Evolutionary conservation across 164 flowering plant genomes (phyloP).

Genomic region (Tetrastigma voinierianum): DNA sequence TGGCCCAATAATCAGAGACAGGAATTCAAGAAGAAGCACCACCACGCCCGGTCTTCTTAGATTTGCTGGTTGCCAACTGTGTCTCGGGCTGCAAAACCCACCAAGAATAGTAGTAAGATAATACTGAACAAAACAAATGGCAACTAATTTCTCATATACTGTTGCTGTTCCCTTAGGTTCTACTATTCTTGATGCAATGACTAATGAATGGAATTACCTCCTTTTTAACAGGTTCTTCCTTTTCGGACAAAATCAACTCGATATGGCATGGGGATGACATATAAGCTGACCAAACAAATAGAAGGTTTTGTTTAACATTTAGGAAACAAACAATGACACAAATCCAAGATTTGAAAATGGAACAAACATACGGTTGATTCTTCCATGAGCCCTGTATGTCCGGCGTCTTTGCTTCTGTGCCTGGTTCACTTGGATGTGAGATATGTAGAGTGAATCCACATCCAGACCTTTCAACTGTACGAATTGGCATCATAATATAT

Average conservation of each 20-base stretch:
- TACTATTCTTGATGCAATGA: not conserved
- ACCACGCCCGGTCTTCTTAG: slow-evolving; percentile 49
- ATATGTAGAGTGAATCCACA: slow-evolving; percentile 68
- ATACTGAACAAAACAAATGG: too few relatives aligned
- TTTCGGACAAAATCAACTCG: slow-evolving; percentile 81
- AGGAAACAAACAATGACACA: not conserved
- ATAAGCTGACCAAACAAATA: slow-evolving; percentile 54
- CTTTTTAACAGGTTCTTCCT: slow-evolving; percentile 82
- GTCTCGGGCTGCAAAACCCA: slow-evolving; percentile 64
- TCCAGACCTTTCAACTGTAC: slow-evolving; percentile 82
- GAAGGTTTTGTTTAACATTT: not conserved
- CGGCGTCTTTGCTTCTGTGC: slow-evolving; percentile 88
- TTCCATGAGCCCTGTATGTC: slow-evolving; percentile 89
- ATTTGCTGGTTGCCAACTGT: slow-evolving; percentile 62
- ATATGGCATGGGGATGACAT: slow-evolving; percentile 97
- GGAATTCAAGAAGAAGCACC: slow-evolving; percentile 49
- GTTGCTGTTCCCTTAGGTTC: too few relatives aligned
- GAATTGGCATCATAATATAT: not conserved
- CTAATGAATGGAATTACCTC: slow-evolving; percentile 49
- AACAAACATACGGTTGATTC: slow-evolving; percentile 68
- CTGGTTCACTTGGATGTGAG: slow-evolving; percentile 88
- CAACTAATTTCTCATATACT: too few relatives aligned
- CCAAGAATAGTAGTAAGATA: not conserved
- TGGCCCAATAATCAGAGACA: not conserved
- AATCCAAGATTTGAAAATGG: not conserved